These are phyloP conservation scores for Ogataea sp. DNA, from an alignment of 805 yeast genomes.

Conservation along the genomic window DNA sequence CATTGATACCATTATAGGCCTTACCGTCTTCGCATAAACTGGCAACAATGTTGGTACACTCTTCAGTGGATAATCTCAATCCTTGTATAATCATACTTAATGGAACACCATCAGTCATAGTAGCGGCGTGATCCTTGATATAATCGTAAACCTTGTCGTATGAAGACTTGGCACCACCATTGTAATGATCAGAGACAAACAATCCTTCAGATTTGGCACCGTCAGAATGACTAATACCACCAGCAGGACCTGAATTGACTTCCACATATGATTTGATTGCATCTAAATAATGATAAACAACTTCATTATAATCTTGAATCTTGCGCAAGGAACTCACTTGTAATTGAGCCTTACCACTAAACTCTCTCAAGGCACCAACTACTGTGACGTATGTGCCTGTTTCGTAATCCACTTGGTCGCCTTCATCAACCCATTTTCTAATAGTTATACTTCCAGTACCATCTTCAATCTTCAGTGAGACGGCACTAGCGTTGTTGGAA, in stretches of 20 bases:
- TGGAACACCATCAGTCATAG: constrained; percentile 75
- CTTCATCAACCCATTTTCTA: constrained; percentile 54
- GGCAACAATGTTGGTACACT: constrained; percentile 41
- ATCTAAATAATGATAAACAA: constrained; percentile 57
- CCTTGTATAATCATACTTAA: constrained; percentile 50
- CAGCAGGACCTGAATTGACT: constrained; percentile 20
- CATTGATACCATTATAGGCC: constrained; percentile 64
- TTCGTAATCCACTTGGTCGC: constrained; percentile 20
- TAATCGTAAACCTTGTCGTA: constrained; percentile 41
- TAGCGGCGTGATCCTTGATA: constrained; percentile 39
- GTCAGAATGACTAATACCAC: constrained; percentile 15
- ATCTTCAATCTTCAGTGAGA: constrained; percentile 60
- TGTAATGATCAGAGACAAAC: constrained; percentile 34
- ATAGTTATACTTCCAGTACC: constrained; percentile 66
- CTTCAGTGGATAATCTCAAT: constrained; percentile 40
- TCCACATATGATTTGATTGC: constrained; percentile 51
- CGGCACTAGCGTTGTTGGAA: constrained; percentile 47
- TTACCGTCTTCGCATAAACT: constrained; percentile 59
- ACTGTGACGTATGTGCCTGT: constrained; percentile 56
- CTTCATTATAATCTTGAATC: constrained; percentile 57
- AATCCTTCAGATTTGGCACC: constrained; percentile 17
- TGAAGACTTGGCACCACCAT: constrained; percentile 14
- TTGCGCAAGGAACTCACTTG: constrained; percentile 55
- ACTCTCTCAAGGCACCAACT: constrained; percentile 47
- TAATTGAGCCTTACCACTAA: constrained; percentile 54